Conservation (phyloP, 2,329 filamentous ascomycete species). For the Ophiocordyceps sinensis region DNA sequence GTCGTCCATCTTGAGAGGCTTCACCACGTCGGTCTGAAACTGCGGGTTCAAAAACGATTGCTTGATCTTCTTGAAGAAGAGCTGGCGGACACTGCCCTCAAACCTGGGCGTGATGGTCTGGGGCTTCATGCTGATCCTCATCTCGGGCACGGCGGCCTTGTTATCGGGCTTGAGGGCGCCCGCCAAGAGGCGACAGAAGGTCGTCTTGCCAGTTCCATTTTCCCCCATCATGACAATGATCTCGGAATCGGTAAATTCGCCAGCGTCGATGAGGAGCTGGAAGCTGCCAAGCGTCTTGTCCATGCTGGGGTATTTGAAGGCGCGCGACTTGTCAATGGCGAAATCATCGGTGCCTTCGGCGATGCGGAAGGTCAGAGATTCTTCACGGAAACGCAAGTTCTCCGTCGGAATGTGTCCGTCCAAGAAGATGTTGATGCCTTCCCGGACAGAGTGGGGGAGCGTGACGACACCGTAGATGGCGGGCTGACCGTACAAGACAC, state of each 20-base stretch:
- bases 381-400: slow-evolving; percentile 95
- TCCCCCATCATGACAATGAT: slow-evolving; percentile 99
- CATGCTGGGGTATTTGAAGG: slow-evolving; percentile 81
- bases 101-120: slow-evolving; percentile 99
- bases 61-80: slow-evolving; percentile 99
- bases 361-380: slow-evolving; percentile 91
- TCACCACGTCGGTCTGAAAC: slow-evolving; percentile 99
- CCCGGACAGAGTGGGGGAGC: slow-evolving; percentile 84
- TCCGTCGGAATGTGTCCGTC: slow-evolving; percentile 97
- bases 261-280: slow-evolving; percentile 65
- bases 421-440: slow-evolving; percentile 99
- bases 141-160: slow-evolving; percentile 63
- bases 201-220: slow-evolving; percentile 98
- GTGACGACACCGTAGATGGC: slow-evolving; percentile 97
- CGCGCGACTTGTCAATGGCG: slow-evolving; percentile 67
- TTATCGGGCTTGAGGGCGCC: slow-evolving; percentile 86
- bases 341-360: slow-evolving; percentile 83
- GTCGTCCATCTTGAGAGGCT: slow-evolving; percentile 96
- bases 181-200: slow-evolving; percentile 92
- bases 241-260: slow-evolving; percentile 92
- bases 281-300: slow-evolving; percentile 86
- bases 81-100: slow-evolving; percentile 85
- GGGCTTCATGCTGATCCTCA: slow-evolving; percentile 99
- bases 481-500: slow-evolving; percentile 88
- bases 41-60: slow-evolving; percentile 89